Evolutionary conservation across 1,284 basidiomycete genomes (phyloP).

Genomic region (Vanrija humicola): DNA sequence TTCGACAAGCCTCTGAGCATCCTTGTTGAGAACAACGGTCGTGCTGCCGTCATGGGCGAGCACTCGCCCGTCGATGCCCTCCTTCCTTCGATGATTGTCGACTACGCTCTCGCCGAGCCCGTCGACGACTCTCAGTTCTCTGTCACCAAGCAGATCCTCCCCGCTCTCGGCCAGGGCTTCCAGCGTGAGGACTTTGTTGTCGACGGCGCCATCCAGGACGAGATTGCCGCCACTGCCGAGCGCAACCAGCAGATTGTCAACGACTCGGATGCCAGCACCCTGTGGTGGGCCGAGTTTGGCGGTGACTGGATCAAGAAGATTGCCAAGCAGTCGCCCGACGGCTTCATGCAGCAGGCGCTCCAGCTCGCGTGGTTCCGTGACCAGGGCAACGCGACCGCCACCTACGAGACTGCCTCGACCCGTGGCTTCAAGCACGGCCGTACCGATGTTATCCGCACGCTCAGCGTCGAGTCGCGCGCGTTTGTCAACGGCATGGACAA

Average conservation of each 20-base stretch:
- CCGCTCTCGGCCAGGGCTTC: constrained; percentile 53
- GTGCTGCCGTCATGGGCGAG: constrained; percentile 85
- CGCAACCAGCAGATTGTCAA: constrained; percentile 63
- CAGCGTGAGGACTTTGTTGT: constrained; percentile 70
- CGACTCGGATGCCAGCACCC: constrained; percentile 77
- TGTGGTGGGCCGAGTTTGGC: constrained; percentile 84
- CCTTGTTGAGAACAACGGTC: constrained; percentile 78
- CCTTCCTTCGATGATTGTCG: constrained; percentile 83
- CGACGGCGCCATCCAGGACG: constrained; percentile 59
- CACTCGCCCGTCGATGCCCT: constrained; percentile 90
- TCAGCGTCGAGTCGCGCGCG: constrained; percentile 69
- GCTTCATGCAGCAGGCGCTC: constrained; percentile 87
- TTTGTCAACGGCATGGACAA: constrained; percentile 76
- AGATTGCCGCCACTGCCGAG: constrained; percentile 61
- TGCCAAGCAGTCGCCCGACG: constrained; percentile 80
- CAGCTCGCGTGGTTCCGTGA: constrained; percentile 88
- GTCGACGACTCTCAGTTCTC: constrained; percentile 54
- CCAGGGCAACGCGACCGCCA: constrained; percentile 74
- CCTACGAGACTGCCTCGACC: constrained; percentile 92
- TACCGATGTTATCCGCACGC: constrained; percentile 85
- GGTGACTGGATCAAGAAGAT: constrained; percentile 82
- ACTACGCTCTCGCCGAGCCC: constrained; percentile 70
- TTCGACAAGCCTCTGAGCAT: constrained; percentile 86
- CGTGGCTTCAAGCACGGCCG: constrained; percentile 85
- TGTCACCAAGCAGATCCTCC: constrained; percentile 12